Conservation (phyloP, 768 basidiomycete genomes). For the Galerina sulciceps region DNA sequence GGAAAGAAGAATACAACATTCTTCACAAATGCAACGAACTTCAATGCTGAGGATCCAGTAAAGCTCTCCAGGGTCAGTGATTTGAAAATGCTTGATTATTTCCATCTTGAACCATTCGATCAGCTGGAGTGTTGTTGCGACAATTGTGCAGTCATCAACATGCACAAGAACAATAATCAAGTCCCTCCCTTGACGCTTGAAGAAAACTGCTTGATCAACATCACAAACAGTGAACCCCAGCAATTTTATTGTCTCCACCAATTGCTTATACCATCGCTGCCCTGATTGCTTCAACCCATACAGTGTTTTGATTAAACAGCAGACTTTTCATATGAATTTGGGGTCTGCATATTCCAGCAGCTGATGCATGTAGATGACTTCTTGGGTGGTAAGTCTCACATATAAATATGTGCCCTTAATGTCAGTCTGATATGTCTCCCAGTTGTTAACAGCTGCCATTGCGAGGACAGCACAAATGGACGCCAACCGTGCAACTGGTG, state of each 20-base stretch:
- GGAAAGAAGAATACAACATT: slow-evolving; percentile 8
- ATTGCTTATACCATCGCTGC: slow-evolving; percentile 25
- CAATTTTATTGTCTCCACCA: slow-evolving; percentile 16
- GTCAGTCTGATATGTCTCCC: slow-evolving; percentile 41
- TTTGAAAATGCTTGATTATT: too few relatives aligned
- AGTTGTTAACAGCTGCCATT: slow-evolving; percentile 31
- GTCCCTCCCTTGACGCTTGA: slow-evolving; percentile 2
- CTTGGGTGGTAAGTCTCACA: slow-evolving; percentile 31
- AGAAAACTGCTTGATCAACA: slow-evolving; percentile 31
- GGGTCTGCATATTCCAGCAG: slow-evolving; percentile 32
- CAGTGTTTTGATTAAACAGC: slow-evolving; percentile 26
- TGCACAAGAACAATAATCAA: slow-evolving; percentile 30
- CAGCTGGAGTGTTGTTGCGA: slow-evolving; percentile 7
- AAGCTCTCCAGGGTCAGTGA: slow-evolving; percentile 14
- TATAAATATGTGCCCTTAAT: slow-evolving; percentile 44
- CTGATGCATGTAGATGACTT: slow-evolving; percentile 46
- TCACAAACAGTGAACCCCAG: slow-evolving; percentile 24
- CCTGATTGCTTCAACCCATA: slow-evolving; percentile 35
- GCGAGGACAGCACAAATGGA: slow-evolving; percentile 31
- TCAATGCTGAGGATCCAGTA: slow-evolving; percentile 32
- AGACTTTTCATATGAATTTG: slow-evolving; percentile 11
- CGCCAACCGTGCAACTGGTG: slow-evolving; percentile 34
- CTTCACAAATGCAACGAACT: slow-evolving; percentile 22
- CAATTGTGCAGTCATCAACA: slow-evolving; percentile 37
- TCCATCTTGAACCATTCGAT: slow-evolving; percentile 28